phyloP scores from a whole-genome alignment of 768 basidiomycete genomes.

The Amanita molliuscula region DNA sequence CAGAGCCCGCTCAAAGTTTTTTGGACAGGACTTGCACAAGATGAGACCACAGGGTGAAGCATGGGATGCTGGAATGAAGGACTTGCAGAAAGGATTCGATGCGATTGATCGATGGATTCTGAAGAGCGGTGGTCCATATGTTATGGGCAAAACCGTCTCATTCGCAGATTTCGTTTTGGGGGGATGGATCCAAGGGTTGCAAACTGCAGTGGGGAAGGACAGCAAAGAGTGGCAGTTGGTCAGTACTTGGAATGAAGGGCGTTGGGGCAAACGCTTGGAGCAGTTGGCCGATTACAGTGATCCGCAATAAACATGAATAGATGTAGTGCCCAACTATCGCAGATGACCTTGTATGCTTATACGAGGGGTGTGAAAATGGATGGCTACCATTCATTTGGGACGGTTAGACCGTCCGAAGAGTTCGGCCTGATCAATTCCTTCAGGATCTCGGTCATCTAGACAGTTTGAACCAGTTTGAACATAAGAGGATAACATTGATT shows the following conservation, averaged over 20 bases:
- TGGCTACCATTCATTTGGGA: too few species aligned
- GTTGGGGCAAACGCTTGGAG: constrained; percentile 7
- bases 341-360: too few species aligned
- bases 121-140: constrained; percentile 12
- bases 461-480: too few species aligned
- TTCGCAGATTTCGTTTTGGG: constrained; percentile 9
- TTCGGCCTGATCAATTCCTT: background rate
- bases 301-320: background rate
- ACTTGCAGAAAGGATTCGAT: constrained; percentile 15
- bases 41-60: constrained; percentile 17
- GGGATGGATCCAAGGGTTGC: constrained; percentile 1
- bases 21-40: constrained; percentile 22
- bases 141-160: constrained; percentile 2
- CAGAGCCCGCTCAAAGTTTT: constrained; percentile 16
- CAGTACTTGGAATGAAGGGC: constrained; percentile 8
- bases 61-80: constrained; percentile 19
- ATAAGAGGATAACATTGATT: background rate
- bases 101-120: constrained; percentile 12
- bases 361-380: background rate
- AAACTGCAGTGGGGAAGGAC: constrained; percentile 3
- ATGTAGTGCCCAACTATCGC: too few species aligned
- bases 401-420: background rate
- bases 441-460: too few species aligned
- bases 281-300: constrained; percentile 8
- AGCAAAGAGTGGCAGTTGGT: constrained; percentile 9